Percentiles rank a stretch among this genome's conserved stretches.
Conservation (phyloP, 768 basidiomycete genomes). For the Hortiboletus campestris region DNA sequence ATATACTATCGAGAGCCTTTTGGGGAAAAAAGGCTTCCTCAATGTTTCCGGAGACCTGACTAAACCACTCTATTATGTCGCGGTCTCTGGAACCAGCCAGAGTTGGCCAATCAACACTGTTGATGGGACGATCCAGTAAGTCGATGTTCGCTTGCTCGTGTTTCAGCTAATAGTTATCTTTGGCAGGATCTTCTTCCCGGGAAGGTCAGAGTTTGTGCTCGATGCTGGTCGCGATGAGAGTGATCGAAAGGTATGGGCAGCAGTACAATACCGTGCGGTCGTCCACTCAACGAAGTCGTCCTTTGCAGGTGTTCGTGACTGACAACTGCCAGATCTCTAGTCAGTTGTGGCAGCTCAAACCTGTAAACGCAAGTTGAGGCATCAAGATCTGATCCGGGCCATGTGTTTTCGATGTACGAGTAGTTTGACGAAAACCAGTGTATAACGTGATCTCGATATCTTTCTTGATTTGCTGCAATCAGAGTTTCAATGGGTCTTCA, state of each 20-base stretch:
- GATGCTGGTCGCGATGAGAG: neutral
- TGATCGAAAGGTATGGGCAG: neutral
- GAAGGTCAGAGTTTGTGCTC: neutral
- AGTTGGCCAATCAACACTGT: constrained; percentile 3
- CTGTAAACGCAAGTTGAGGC: neutral
- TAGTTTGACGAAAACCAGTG: too few relatives aligned
- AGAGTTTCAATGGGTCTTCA: too few relatives aligned
- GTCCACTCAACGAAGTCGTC: neutral
- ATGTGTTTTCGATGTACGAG: neutral
- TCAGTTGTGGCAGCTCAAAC: constrained; percentile 5
- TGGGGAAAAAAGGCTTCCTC: neutral
- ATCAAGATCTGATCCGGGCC: neutral
- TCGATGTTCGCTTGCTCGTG: too few relatives aligned
- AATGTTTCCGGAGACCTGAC: neutral
- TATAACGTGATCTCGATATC: too few relatives aligned
- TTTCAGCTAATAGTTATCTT: neutral
- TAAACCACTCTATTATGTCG: neutral
- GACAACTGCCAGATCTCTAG: constrained; percentile 2
- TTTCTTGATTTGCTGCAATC: too few relatives aligned
- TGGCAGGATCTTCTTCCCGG: neutral
- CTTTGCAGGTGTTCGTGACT: neutral
- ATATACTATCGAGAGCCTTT: neutral
- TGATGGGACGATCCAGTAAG: neutral
- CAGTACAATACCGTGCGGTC: too few relatives aligned
- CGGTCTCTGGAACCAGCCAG: neutral